These are phyloP conservation scores for Aspergillus flavus DNA, from an alignment of 2,329 filamentous ascomycete genomes.

Conservation along the genomic window DNA sequence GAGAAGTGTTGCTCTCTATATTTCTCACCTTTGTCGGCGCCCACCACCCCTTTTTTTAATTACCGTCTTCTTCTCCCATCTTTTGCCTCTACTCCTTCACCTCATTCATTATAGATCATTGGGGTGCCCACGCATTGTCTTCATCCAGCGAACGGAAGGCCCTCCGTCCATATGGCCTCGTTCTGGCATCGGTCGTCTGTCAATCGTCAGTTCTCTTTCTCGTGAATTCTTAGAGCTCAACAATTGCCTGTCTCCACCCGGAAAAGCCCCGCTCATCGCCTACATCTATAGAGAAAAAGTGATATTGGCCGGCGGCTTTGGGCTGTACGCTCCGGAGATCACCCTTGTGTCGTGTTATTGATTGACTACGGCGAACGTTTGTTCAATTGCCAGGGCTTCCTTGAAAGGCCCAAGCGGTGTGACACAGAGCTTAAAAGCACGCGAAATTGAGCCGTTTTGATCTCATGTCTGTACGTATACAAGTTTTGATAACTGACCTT, in stretches of 20 bases:
- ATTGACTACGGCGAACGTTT: not conserved
- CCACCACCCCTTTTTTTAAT: not conserved
- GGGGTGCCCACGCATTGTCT: not conserved
- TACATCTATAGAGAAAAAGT: not conserved
- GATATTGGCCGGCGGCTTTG: not conserved
- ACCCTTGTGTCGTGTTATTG: not conserved
- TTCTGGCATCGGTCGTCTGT: conserved; percentile 1
- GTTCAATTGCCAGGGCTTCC: not conserved
- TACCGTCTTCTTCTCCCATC: not conserved
- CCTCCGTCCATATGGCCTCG: conserved; percentile 7
- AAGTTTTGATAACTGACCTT: not conserved
- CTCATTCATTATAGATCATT: not conserved
- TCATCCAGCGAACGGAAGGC: not conserved
- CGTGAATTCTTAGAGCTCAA: not conserved
- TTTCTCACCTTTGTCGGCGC: not conserved
- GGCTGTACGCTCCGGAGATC: not conserved
- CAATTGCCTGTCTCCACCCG: not conserved
- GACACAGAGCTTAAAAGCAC: not conserved
- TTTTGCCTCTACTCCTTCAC: not conserved
- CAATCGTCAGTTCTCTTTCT: not conserved
- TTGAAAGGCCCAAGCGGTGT: conserved; percentile 1
- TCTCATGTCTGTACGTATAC: not conserved
- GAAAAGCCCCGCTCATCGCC: not conserved
- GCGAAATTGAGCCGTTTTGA: not conserved
- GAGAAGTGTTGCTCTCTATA: conserved; percentile 17